Percentiles rank a stretch among this genome's conserved stretches.
These are phyloP conservation scores for Pyrenopolyporus hunteri DNA, from an alignment of 495 filamentous ascomycete species.

Conservation along the genomic window DNA sequence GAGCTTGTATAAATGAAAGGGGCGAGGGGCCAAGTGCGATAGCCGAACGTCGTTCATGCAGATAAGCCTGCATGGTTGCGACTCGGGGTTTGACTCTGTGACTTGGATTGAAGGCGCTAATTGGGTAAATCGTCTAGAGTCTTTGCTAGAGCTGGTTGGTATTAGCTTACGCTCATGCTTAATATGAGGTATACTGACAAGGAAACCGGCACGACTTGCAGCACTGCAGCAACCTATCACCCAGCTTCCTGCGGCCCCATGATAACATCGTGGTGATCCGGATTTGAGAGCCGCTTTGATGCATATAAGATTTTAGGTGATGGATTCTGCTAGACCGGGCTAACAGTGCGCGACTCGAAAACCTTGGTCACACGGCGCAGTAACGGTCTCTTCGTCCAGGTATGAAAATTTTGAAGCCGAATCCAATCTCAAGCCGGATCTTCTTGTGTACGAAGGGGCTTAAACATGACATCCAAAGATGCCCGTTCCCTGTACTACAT, in stretches of 20 bases:
- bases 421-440: background rate
- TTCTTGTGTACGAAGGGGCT: slow-evolving; percentile 1
- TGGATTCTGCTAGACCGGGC: slow-evolving; percentile 4
- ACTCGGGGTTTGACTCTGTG: slow-evolving; percentile 24
- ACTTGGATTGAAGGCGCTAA: slow-evolving; percentile 16
- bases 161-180: slow-evolving; percentile 19
- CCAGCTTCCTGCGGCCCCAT: slow-evolving; percentile 16
- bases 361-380: background rate
- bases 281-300: background rate
- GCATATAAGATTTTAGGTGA: slow-evolving; percentile 24
- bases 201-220: slow-evolving; percentile 21
- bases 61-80: slow-evolving; percentile 35
- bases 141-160: slow-evolving; percentile 12
- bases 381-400: background rate
- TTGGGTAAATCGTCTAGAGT: slow-evolving; percentile 12
- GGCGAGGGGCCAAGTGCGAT: slow-evolving; percentile 21
- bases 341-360: slow-evolving; percentile 7
- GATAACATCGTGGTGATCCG: slow-evolving; percentile 10
- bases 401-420: background rate
- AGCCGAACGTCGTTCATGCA: slow-evolving; percentile 35
- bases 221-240: slow-evolving; percentile 3
- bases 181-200: slow-evolving; percentile 18
- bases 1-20: slow-evolving; percentile 8
- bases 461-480: background rate
- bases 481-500: slow-evolving; percentile 5